phyloP scores from a whole-genome alignment of 371 early-diverging fungal genomes.

The Mortierella sp. region DNA sequence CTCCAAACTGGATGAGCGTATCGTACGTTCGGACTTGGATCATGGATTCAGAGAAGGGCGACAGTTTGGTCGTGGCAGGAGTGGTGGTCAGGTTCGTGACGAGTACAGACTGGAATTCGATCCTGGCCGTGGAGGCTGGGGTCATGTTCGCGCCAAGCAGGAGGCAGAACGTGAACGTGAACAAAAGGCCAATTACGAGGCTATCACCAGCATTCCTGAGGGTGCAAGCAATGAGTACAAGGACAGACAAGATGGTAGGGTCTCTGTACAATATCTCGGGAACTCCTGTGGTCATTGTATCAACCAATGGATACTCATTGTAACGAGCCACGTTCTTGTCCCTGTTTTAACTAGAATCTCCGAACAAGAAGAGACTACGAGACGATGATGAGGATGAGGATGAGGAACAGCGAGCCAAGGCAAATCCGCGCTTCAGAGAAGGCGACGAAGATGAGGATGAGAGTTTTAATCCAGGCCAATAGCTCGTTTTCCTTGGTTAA shows the following conservation, averaged over 20 bases:
- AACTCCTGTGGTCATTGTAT: not conserved
- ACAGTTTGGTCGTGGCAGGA: constrained; percentile 96
- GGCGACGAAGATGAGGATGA: constrained; percentile 66
- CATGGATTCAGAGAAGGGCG: constrained; percentile 96
- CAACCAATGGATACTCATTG: no score
- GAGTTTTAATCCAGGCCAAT: no score
- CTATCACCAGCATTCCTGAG: constrained; percentile 67
- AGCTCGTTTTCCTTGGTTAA: no score
- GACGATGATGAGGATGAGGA: constrained; percentile 58
- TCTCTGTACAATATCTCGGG: not conserved
- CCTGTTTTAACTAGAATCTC: constrained; percentile 14
- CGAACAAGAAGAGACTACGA: constrained; percentile 52
- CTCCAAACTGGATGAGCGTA: constrained; percentile 94
- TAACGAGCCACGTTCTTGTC: not conserved
- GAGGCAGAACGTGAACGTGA: constrained; percentile 70
- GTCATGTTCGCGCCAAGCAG: constrained; percentile 77
- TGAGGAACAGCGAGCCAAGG: constrained; percentile 59
- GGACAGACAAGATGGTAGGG: constrained; percentile 50
- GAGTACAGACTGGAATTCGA: constrained; percentile 96
- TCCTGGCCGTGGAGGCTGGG: constrained; percentile 97
- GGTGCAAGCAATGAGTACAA: constrained; percentile 70
- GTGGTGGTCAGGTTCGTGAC: constrained; percentile 97
- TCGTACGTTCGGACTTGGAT: constrained; percentile 96
- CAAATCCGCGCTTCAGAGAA: constrained; percentile 72
- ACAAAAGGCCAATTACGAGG: constrained; percentile 73